phyloP scores from a whole-genome alignment of 2,329 filamentous ascomycete species.

The Colletotrichum abscissum region DNA sequence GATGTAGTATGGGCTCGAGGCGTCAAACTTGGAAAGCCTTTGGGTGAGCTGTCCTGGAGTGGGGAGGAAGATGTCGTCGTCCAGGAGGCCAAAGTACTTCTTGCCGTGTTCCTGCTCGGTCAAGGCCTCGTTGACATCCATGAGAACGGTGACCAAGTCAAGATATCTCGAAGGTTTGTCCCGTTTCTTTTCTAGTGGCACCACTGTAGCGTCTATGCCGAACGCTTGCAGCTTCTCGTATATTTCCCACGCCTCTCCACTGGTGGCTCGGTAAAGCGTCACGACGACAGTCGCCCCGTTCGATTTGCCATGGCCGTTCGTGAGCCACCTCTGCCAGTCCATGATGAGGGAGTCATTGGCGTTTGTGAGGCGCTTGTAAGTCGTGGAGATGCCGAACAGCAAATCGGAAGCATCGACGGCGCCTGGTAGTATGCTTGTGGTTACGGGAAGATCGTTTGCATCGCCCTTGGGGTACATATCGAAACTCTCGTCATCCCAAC shows the following conservation, averaged over 20 bases:
- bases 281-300: conserved; percentile 58
- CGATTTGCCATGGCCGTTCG: conserved; percentile 50
- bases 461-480: neutral
- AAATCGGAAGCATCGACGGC: conserved; percentile 51
- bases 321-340: conserved; percentile 59
- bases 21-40: conserved; percentile 43
- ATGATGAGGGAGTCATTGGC: conserved; percentile 51
- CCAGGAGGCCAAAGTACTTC: conserved; percentile 56
- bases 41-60: conserved; percentile 51
- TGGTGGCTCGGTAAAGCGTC: conserved; percentile 51
- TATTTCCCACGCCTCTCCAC: conserved; percentile 46
- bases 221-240: conserved; percentile 29
- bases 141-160: conserved; percentile 49
- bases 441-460: conserved; percentile 47
- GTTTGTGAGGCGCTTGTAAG: conserved; percentile 52
- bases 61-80: conserved; percentile 60
- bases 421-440: conserved; percentile 43
- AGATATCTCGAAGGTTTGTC: conserved; percentile 50
- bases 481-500: conserved; percentile 12
- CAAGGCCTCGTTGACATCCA: conserved; percentile 46
- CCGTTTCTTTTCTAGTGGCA: conserved; percentile 43
- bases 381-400: conserved; percentile 49
- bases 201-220: conserved; percentile 41
- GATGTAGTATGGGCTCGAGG: conserved; percentile 51
- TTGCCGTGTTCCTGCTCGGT: conserved; percentile 49